Percentiles rank a stretch among this genome's conserved stretches.
These are phyloP conservation scores for Nigrograna mackinnonii DNA, from an alignment of 2,329 filamentous ascomycete species.

Conservation along the genomic window DNA sequence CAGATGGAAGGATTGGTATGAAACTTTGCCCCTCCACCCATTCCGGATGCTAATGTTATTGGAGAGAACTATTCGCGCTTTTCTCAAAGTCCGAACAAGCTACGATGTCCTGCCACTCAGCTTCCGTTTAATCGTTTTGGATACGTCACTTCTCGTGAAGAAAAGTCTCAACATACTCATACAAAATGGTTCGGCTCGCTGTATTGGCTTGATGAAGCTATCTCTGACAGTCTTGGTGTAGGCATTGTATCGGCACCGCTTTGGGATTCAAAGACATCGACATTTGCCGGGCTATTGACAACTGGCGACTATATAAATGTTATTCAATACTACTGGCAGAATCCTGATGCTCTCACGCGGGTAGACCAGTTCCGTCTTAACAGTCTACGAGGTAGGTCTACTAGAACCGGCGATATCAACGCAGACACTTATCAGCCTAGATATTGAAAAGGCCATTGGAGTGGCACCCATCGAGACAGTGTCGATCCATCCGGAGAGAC, in stretches of 20 bases:
- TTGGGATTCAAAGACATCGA: constrained; percentile 92
- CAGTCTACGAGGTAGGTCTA: constrained; percentile 77
- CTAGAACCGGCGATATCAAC: neutral
- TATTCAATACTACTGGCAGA: constrained; percentile 98
- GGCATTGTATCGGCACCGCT: constrained; percentile 96
- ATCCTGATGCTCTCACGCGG: constrained; percentile 83
- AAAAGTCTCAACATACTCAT: constrained; percentile 95
- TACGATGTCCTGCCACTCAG: constrained; percentile 97
- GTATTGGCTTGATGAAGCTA: constrained; percentile 10
- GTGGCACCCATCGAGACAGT: constrained; percentile 91
- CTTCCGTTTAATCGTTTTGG: constrained; percentile 93
- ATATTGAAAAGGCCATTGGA: constrained; percentile 92
- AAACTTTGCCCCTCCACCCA: neutral
- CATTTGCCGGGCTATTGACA: constrained; percentile 91
- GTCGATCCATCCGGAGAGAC: constrained; percentile 88
- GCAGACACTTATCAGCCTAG: constrained; percentile 50
- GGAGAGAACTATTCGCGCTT: constrained; percentile 88
- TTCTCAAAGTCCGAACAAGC: constrained; percentile 92
- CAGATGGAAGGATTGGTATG: constrained; percentile 79
- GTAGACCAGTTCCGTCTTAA: constrained; percentile 93
- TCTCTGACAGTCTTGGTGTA: constrained; percentile 50
- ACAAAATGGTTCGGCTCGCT: constrained; percentile 74
- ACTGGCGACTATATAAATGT: constrained; percentile 98
- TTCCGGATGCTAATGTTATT: constrained; percentile 8
- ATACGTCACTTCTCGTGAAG: constrained; percentile 92